phyloP scores from a whole-genome alignment of 2,329 filamentous ascomycete genomes.

The Alternaria tenuissima region DNA sequence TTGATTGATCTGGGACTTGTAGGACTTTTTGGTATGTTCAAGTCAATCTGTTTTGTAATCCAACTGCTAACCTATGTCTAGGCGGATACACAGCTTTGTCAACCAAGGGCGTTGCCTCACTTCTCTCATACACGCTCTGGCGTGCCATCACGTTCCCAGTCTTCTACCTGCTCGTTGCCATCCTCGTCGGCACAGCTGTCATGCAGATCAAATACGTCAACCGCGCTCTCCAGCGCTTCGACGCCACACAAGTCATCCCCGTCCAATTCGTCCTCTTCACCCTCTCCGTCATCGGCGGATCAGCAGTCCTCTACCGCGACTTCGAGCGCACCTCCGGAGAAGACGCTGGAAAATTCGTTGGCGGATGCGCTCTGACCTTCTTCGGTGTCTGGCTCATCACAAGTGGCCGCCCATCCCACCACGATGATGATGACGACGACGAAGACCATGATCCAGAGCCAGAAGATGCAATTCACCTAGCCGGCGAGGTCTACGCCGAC shows the following conservation, averaged over 20 bases:
- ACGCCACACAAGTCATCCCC: slow-evolving; percentile 97
- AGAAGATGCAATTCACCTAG: slow-evolving; percentile 54
- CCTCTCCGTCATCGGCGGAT: slow-evolving; percentile 91
- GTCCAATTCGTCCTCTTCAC: slow-evolving; percentile 98
- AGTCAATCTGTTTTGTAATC: neutral
- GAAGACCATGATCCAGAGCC: slow-evolving; percentile 54
- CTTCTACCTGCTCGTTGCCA: slow-evolving; percentile 82
- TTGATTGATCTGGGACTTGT: slow-evolving; percentile 93
- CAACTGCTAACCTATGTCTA: slow-evolving; percentile 24
- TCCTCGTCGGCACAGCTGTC: slow-evolving; percentile 83
- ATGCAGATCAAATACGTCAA: slow-evolving; percentile 99
- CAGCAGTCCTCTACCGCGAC: slow-evolving; percentile 90
- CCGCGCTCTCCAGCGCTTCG: slow-evolving; percentile 86
- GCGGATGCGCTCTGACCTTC: slow-evolving; percentile 91
- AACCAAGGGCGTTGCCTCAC: slow-evolving; percentile 94
- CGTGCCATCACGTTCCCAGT: slow-evolving; percentile 90
- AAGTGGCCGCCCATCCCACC: slow-evolving; percentile 67
- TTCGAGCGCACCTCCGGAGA: slow-evolving; percentile 82
- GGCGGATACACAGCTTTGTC: slow-evolving; percentile 96
- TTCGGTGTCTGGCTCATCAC: slow-evolving; percentile 98
- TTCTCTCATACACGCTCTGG: slow-evolving; percentile 90
- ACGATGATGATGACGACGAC: slow-evolving; percentile 65
- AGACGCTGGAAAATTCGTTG: slow-evolving; percentile 84
- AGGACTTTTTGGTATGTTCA: slow-evolving; percentile 80
- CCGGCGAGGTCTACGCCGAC: slow-evolving; percentile 51